A percentile compares a stretch with the other conserved stretches of the same genome.
These are phyloP conservation scores for Moesziomyces parantarcticus DNA, from an alignment of 1,284 basidiomycete species.

Conservation along the genomic window DNA sequence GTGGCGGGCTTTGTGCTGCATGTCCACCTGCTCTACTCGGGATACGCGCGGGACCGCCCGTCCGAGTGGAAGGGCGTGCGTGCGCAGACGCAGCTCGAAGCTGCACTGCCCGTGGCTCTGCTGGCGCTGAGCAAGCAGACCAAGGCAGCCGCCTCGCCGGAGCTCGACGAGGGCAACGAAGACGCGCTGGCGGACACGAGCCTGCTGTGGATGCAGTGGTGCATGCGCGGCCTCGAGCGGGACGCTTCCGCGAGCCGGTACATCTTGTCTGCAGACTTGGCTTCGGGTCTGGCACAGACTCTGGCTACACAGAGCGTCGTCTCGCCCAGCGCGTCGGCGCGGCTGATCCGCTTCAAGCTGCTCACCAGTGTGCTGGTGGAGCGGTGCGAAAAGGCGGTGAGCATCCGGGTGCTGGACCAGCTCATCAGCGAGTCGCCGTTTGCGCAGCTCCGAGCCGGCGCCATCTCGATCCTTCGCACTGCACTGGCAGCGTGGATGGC, in stretches of 20 bases:
- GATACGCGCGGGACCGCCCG: constrained; percentile 31
- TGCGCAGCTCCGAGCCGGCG: constrained; percentile 46
- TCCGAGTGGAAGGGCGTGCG: constrained; percentile 35
- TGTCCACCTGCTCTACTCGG: constrained; percentile 35
- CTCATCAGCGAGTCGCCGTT: constrained; percentile 49
- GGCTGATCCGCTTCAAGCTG: constrained; percentile 44
- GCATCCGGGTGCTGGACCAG: constrained; percentile 29
- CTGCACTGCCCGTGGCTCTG: constrained; percentile 36
- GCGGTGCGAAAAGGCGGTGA: constrained; percentile 10
- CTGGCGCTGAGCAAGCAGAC: constrained; percentile 36
- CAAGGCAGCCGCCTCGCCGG: constrained; percentile 32
- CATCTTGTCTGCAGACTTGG: constrained; percentile 19
- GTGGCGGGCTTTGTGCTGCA: constrained; percentile 38
- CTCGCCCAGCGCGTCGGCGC: constrained; percentile 36
- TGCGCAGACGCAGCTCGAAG: constrained; percentile 33
- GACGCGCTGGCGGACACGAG: constrained; percentile 37
- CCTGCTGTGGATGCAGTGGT: constrained; percentile 49
- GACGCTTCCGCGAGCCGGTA: constrained; percentile 15
- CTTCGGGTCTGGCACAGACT: constrained; percentile 38
- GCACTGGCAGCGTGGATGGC: constrained; percentile 2
- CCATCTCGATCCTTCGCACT: constrained; percentile 26
- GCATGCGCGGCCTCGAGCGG: constrained; percentile 18
- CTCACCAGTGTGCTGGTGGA: constrained; percentile 29
- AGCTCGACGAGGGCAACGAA: constrained; percentile 35
- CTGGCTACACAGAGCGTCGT: constrained; percentile 54